Percentiles rank a stretch among this genome's conserved stretches.
Conservation (phyloP, 345 rosid genomes). For the Melaleuca quinquenervia region DNA sequence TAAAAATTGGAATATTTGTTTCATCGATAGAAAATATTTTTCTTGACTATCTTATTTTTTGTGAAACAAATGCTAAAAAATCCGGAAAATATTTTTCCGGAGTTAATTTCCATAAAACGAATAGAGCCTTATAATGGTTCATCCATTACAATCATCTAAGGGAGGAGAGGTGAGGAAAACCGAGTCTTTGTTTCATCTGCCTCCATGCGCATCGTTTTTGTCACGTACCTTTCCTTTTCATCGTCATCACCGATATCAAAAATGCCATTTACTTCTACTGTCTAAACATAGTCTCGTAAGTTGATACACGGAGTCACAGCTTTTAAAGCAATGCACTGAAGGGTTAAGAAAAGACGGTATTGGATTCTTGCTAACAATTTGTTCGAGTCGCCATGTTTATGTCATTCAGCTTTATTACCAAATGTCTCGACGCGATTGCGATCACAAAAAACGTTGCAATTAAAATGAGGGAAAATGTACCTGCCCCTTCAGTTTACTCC, state of each 20-base stretch:
- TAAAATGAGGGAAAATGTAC: not conserved
- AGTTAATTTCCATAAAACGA: too few relatives aligned
- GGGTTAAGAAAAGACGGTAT: not conserved
- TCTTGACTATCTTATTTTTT: too few relatives aligned
- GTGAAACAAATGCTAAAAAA: too few relatives aligned
- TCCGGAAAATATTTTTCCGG: too few relatives aligned
- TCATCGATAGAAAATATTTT: too few relatives aligned
- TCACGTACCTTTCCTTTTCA: not conserved
- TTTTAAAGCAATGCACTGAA: too few relatives aligned
- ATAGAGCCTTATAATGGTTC: too few relatives aligned
- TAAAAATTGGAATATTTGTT: too few relatives aligned
- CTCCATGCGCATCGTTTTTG: not conserved
- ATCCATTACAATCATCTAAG: not conserved
- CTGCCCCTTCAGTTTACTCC: not conserved
- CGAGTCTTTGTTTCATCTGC: not conserved
- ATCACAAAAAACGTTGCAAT: not conserved
- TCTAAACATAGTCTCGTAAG: not conserved
- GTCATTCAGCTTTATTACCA: not conserved
- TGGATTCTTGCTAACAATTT: not conserved
- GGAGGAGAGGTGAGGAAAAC: not conserved
- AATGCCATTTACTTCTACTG: not conserved
- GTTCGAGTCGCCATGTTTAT: not conserved
- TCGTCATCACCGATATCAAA: not conserved
- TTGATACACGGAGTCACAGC: not conserved
- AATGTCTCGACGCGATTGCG: not conserved